These are phyloP conservation scores for Cytospora leucostoma DNA, from an alignment of 2,329 filamentous ascomycete species.

Conservation along the genomic window DNA sequence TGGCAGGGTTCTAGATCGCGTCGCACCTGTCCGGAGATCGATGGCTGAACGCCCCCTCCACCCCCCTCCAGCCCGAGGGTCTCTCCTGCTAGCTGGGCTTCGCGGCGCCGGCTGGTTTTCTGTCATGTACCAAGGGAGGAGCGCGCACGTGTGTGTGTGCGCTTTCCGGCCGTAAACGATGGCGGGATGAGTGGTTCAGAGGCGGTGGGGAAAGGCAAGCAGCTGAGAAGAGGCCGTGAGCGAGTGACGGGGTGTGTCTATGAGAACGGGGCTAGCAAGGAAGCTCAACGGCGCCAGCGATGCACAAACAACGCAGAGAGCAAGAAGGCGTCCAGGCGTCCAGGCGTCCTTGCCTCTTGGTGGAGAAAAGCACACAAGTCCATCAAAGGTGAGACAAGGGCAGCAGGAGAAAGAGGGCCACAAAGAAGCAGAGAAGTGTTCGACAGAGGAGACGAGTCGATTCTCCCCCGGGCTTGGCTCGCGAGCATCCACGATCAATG, in stretches of 20 bases:
- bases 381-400: slow-evolving; percentile 10
- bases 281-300: slow-evolving; percentile 17
- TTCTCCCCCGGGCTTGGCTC: not conserved
- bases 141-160: not conserved
- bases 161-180: slow-evolving; percentile 8
- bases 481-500: not conserved
- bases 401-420: not conserved
- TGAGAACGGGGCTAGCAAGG: slow-evolving; percentile 6
- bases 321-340: not conserved
- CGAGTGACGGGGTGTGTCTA: slow-evolving; percentile 20
- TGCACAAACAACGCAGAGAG: slow-evolving; percentile 23
- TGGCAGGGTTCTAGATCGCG: slow-evolving; percentile 24
- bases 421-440: slow-evolving; percentile 3
- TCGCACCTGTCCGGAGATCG: slow-evolving; percentile 18
- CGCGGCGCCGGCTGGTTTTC: not conserved
- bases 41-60: slow-evolving; percentile 13
- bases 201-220: not conserved
- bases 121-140: not conserved
- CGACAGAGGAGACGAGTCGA: not conserved
- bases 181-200: slow-evolving; percentile 3
- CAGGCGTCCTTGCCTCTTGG: not conserved
- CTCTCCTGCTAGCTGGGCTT: not conserved
- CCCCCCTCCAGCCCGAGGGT: too few relatives aligned
- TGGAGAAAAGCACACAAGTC: slow-evolving; percentile 7
- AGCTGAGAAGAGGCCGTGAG: not conserved